Percentiles rank a stretch among this genome's conserved stretches.
These are phyloP conservation scores for Gypsophila paniculata DNA, from an alignment of 179 eudicot species.

Conservation along the genomic window DNA sequence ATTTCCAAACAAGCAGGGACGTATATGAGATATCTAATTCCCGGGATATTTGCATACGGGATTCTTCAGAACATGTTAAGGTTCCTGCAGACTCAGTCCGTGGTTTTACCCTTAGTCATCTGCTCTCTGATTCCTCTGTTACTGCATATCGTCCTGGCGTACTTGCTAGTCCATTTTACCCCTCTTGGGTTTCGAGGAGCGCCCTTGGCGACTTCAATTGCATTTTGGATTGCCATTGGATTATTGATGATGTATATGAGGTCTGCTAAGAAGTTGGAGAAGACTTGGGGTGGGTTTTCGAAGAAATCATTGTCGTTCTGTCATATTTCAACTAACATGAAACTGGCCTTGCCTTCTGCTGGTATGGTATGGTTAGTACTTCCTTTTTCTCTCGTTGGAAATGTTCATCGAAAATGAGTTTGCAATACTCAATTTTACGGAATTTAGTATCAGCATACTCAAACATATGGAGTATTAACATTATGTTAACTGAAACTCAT, in stretches of 20 bases:
- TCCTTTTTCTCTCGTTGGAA: background rate
- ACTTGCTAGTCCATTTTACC: slow-evolving; percentile 37
- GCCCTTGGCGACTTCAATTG: slow-evolving; percentile 50
- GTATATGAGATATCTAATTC: slow-evolving; percentile 48
- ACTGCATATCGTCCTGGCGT: slow-evolving; percentile 42
- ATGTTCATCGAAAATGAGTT: too few species aligned
- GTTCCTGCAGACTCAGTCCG: slow-evolving; percentile 69
- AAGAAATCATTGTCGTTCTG: slow-evolving; percentile 32
- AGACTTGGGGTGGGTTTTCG: slow-evolving; percentile 55
- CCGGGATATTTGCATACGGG: slow-evolving; percentile 61
- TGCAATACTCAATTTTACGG: too few species aligned
- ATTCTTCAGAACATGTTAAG: slow-evolving; percentile 53
- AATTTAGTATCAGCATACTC: too few species aligned
- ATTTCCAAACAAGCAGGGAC: slow-evolving; percentile 46
- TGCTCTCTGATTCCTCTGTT: slow-evolving; percentile 41
- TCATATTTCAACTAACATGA: slow-evolving; percentile 35
- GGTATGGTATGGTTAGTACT: slow-evolving; percentile 66
- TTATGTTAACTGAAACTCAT: too few species aligned
- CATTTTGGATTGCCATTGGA: slow-evolving; percentile 48
- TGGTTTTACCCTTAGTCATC: slow-evolving; percentile 43
- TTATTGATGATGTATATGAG: slow-evolving; percentile 38
- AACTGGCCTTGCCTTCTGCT: slow-evolving; percentile 62
- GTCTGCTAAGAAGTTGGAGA: slow-evolving; percentile 34
- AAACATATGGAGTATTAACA: too few species aligned
- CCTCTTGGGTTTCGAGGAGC: slow-evolving; percentile 51